phyloP scores from a whole-genome alignment of 805 yeast species.

The Starmerella ratchasimensis region DNA sequence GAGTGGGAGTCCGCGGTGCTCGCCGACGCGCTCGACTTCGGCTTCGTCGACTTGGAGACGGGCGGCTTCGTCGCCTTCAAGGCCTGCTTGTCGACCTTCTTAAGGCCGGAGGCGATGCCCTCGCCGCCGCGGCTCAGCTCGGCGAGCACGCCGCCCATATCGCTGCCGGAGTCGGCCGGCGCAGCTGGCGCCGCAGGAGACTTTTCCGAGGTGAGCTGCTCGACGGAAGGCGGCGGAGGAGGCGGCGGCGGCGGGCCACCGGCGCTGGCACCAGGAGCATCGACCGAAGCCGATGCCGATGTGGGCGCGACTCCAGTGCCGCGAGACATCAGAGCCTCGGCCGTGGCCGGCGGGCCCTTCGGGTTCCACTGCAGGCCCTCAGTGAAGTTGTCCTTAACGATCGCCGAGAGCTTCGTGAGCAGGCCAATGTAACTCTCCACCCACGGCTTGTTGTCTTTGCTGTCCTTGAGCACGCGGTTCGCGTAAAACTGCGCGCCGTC shows the following conservation, averaged over 20 bases:
- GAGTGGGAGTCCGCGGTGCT: conserved; percentile 9
- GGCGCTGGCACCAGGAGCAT: conserved; percentile 29
- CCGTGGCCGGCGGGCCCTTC: conserved; percentile 28
- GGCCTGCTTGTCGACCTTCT: conserved; percentile 90
- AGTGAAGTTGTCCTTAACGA: conserved; percentile 63
- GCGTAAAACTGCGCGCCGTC: conserved; percentile 93
- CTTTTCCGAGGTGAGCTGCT: conserved; percentile 33
- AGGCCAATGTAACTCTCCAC: conserved; percentile 49
- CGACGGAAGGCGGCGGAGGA: conserved; percentile 75
- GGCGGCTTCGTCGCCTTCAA: conserved; percentile 69
- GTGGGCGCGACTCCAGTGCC: conserved; percentile 16
- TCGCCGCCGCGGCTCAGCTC: conserved; percentile 87
- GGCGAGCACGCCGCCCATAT: conserved; percentile 83
- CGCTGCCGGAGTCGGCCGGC: conserved; percentile 27
- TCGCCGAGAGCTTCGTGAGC: conserved; percentile 55
- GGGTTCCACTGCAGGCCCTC: conserved; percentile 76
- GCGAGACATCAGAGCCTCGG: conserved; percentile 17
- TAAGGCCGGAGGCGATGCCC: conserved; percentile 66
- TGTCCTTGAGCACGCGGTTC: conserved; percentile 76
- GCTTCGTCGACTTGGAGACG: conserved; percentile 37
- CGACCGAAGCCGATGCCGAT: neutral
- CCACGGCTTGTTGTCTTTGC: conserved; percentile 75
- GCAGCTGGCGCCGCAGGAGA: conserved; percentile 19
- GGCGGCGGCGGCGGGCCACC: conserved; percentile 60
- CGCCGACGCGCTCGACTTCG: conserved; percentile 24